Percentiles rank a stretch among this genome's conserved stretches.
These are phyloP conservation scores for Pyrenula aspistea DNA, from an alignment of 495 filamentous ascomycete genomes.

Conservation along the genomic window DNA sequence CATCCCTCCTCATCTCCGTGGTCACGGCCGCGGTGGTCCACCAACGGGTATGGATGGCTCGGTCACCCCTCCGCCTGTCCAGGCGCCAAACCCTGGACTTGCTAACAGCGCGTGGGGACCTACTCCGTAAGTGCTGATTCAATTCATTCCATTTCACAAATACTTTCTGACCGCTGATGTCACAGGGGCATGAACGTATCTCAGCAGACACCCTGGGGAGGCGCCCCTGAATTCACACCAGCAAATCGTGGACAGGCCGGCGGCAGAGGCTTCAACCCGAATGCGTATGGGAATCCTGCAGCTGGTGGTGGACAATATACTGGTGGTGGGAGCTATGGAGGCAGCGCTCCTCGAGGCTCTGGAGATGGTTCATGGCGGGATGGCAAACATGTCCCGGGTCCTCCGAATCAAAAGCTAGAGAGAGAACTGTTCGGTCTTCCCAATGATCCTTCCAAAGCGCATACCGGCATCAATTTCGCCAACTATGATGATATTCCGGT, in stretches of 20 bases:
- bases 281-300: constrained; percentile 56
- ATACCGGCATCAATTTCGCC: constrained; percentile 97
- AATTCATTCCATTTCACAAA: too few species aligned
- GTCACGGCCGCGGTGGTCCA: constrained; percentile 32
- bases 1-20: constrained; percentile 90
- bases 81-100: constrained; percentile 20
- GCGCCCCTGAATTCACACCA: constrained; percentile 61
- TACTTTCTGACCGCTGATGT: too few species aligned
- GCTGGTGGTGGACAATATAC: constrained; percentile 27
- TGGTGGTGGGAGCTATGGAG: constrained; percentile 35
- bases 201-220: too few species aligned
- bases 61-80: constrained; percentile 17
- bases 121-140: constrained; percentile 4
- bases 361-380: constrained; percentile 95
- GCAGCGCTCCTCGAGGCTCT: constrained; percentile 51
- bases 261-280: constrained; percentile 42
- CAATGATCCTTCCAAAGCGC: constrained; percentile 89
- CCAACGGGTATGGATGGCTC: constrained; percentile 29
- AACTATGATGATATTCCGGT: constrained; percentile 99
- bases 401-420: constrained; percentile 76
- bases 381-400: constrained; percentile 89
- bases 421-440: constrained; percentile 90
- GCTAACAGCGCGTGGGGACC: constrained; percentile 29
- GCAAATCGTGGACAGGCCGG: constrained; percentile 35
- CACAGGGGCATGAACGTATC: too few species aligned